phyloP scores from a whole-genome alignment of 495 filamentous ascomycete genomes.

The Hypoxylon fragiforme region DNA sequence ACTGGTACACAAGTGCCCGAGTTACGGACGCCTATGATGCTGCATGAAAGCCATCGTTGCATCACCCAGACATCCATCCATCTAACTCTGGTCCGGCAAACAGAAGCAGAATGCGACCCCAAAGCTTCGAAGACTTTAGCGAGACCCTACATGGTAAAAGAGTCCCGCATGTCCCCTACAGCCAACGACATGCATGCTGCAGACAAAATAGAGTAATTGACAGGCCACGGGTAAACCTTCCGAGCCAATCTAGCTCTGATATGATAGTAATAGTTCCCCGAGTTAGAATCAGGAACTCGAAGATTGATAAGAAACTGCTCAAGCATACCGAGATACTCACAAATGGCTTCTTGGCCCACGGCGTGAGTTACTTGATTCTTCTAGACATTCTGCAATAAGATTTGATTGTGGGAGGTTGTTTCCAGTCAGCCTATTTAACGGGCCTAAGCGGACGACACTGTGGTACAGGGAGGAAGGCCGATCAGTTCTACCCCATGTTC shows the following conservation, averaged over 20 bases:
- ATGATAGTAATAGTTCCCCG: constrained; percentile 28
- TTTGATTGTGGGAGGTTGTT: background rate
- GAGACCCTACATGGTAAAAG: constrained; percentile 21
- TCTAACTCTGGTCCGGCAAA: constrained; percentile 5
- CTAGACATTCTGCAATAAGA: constrained; percentile 42
- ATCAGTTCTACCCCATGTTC: constrained; percentile 28
- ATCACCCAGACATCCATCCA: constrained; percentile 23
- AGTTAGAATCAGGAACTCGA: constrained; percentile 3
- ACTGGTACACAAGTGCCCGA: constrained; percentile 19
- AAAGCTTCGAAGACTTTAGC: constrained; percentile 17
- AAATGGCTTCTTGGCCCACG: constrained; percentile 47
- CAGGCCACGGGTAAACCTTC: constrained; percentile 27
- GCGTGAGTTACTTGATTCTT: constrained; percentile 47
- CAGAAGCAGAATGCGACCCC: constrained; percentile 20
- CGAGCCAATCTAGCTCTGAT: constrained; percentile 23
- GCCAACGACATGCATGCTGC: constrained; percentile 26
- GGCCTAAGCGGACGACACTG: constrained; percentile 11
- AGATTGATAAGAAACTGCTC: constrained; percentile 3
- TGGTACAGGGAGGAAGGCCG: constrained; percentile 18
- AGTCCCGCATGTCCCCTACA: constrained; percentile 21
- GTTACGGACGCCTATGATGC: constrained; percentile 25
- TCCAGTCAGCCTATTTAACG: background rate
- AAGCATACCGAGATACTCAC: constrained; percentile 59
- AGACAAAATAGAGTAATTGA: constrained; percentile 34
- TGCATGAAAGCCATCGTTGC: constrained; percentile 27